phyloP scores from a whole-genome alignment of 2,329 filamentous ascomycete species.

The Nothophaeocryptopus gaeumannii region DNA sequence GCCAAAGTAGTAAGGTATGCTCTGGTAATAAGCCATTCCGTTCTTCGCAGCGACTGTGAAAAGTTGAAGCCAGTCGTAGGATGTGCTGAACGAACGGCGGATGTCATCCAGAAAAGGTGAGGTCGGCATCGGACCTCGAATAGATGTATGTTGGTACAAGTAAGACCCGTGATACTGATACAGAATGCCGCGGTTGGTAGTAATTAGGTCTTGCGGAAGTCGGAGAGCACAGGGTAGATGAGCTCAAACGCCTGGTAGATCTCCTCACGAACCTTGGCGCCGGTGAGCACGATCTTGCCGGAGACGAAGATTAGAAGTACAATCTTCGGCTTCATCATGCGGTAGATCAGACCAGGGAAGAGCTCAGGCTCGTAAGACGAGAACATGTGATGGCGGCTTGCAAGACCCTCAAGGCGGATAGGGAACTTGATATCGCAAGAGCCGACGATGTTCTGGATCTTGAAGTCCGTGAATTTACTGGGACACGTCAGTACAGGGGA shows the following conservation, averaged over 20 bases:
- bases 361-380: slow-evolving; percentile 97
- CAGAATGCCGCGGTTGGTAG: slow-evolving; percentile 23
- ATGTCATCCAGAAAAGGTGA: slow-evolving; percentile 18
- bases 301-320: slow-evolving; percentile 93
- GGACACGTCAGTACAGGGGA: background rate
- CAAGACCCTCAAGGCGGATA: slow-evolving; percentile 91
- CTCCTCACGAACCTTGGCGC: slow-evolving; percentile 96
- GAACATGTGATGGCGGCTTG: slow-evolving; percentile 98
- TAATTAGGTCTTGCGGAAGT: slow-evolving; percentile 26
- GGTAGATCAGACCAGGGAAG: slow-evolving; percentile 98
- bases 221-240: slow-evolving; percentile 76
- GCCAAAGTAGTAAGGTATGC: slow-evolving; percentile 13
- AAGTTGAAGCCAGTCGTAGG: background rate
- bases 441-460: slow-evolving; percentile 99
- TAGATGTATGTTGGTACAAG: slow-evolving; percentile 29
- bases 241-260: slow-evolving; percentile 96
- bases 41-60: slow-evolving; percentile 3
- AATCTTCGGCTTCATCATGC: slow-evolving; percentile 99
- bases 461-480: slow-evolving; percentile 95
- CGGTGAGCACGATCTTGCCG: slow-evolving; percentile 96
- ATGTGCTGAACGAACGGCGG: slow-evolving; percentile 4
- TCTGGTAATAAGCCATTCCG: background rate
- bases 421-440: slow-evolving; percentile 99
- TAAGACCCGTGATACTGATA: slow-evolving; percentile 27
- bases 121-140: slow-evolving; percentile 31